phyloP scores from a whole-genome alignment of 1,284 basidiomycete genomes.

The Macrocystidia cucumis region DNA sequence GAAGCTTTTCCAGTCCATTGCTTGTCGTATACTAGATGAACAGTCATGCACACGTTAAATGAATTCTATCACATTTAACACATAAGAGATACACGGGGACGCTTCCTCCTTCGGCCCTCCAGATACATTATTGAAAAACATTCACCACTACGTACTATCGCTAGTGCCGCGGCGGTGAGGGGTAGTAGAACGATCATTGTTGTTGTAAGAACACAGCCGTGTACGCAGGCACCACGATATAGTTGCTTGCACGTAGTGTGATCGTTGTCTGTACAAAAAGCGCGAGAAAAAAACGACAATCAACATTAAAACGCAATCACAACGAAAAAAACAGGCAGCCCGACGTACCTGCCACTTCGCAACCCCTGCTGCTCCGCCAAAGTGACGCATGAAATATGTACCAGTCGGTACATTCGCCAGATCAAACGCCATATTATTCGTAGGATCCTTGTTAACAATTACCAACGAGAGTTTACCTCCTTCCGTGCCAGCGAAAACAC shows the following conservation, averaged over 20 bases:
- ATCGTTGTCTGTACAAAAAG: constrained; percentile 37
- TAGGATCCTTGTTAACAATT: constrained; percentile 41
- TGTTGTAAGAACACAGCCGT: constrained; percentile 38
- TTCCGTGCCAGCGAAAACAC: constrained; percentile 36
- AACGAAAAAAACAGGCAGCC: background rate
- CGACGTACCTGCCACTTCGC: constrained; percentile 41
- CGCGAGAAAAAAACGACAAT: constrained; percentile 3
- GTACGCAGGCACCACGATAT: constrained; percentile 38
- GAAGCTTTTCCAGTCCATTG: too few species aligned
- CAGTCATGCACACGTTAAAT: too few species aligned
- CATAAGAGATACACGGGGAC: too few species aligned
- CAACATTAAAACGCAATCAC: constrained; percentile 1
- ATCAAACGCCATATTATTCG: constrained; percentile 27
- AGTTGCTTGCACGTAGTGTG: constrained; percentile 22
- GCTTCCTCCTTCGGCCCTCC: too few species aligned
- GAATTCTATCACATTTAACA: too few species aligned
- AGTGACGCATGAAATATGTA: constrained; percentile 40
- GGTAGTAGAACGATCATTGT: too few species aligned
- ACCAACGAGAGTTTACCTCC: constrained; percentile 32
- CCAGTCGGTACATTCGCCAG: constrained; percentile 34
- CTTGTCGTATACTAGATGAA: too few species aligned
- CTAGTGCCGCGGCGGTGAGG: too few species aligned
- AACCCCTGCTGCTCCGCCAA: constrained; percentile 38
- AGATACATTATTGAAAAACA: too few species aligned
- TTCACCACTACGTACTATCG: too few species aligned